Percentiles rank a stretch among this genome's conserved stretches.
Conservation (phyloP, 164 flowering plant genomes). For the Cinnamomum micranthum region DNA sequence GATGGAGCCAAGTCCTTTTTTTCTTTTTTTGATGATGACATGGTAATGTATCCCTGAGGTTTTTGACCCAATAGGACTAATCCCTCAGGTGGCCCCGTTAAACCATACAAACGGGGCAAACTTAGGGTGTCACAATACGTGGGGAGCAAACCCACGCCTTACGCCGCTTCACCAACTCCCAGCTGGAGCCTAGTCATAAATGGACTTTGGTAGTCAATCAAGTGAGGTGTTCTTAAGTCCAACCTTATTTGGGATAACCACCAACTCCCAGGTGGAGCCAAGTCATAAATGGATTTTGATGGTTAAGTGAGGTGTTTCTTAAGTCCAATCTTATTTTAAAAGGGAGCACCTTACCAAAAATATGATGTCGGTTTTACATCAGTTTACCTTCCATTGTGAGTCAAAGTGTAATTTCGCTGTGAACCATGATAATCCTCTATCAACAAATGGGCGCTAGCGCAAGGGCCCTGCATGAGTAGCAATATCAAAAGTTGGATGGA, state of each 20-base stretch:
- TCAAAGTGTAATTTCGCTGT: slow-evolving; percentile 56
- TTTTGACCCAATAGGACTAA: too few relatives aligned
- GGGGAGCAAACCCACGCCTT: too few relatives aligned
- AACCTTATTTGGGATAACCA: too few relatives aligned
- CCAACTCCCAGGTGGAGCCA: neutral
- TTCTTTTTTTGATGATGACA: too few relatives aligned
- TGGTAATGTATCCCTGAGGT: too few relatives aligned
- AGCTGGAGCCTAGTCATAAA: neutral
- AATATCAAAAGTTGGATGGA: slow-evolving; percentile 1
- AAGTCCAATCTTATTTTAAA: neutral
- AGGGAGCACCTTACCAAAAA: neutral
- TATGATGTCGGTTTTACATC: neutral
- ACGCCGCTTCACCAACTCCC: too few relatives aligned
- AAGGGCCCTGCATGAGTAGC: slow-evolving; percentile 60
- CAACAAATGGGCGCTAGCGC: slow-evolving; percentile 87
- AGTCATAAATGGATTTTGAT: neutral
- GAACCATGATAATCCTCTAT: slow-evolving; percentile 79
- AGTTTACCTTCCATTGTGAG: slow-evolving; percentile 61
- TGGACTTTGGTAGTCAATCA: neutral
- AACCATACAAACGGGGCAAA: too few relatives aligned
- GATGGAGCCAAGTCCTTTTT: too few relatives aligned
- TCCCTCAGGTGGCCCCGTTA: too few relatives aligned
- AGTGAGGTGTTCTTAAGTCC: neutral
- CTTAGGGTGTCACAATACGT: too few relatives aligned
- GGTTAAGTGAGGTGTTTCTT: neutral